These are phyloP conservation scores for Medicago arabica DNA, from an alignment of 306 rosid genomes.

Conservation along the genomic window DNA sequence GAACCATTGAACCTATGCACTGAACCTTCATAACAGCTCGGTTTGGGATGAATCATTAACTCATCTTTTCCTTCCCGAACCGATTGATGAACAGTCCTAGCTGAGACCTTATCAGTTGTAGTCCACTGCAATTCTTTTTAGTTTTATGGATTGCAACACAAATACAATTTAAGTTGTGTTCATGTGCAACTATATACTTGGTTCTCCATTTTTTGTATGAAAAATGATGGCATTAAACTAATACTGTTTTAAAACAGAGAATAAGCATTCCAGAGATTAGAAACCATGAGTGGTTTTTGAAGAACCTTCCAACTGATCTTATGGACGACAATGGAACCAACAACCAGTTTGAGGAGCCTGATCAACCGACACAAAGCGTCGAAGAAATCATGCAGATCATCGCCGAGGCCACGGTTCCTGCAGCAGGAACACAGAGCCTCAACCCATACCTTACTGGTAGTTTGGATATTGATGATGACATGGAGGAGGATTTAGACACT, in stretches of 20 bases:
- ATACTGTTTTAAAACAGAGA: conserved; percentile 61
- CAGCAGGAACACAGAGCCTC: conserved; percentile 71
- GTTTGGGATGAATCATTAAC: too few relatives aligned
- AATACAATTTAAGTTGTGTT: neutral
- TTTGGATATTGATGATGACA: conserved; percentile 89
- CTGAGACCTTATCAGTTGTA: too few relatives aligned
- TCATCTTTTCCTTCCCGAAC: too few relatives aligned
- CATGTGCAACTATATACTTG: neutral
- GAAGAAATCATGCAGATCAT: conserved; percentile 95
- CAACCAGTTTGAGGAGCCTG: conserved; percentile 78
- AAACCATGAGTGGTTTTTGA: conserved; percentile 91
- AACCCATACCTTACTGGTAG: conserved; percentile 79
- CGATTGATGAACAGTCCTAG: too few relatives aligned
- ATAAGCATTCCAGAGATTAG: conserved; percentile 86
- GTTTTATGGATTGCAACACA: neutral
- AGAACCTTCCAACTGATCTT: conserved; percentile 89
- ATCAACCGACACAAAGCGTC: conserved; percentile 81
- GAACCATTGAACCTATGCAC: too few relatives aligned
- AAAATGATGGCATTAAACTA: conserved; percentile 21
- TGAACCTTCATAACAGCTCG: too few relatives aligned
- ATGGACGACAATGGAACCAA: conserved; percentile 59
- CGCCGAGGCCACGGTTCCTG: conserved; percentile 79
- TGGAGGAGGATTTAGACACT: conserved; percentile 83
- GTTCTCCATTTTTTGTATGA: conserved; percentile 24
- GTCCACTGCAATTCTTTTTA: too few relatives aligned